phyloP scores from a whole-genome alignment of 108 stramenopile genomes.

The Bacterosira constricta region DNA sequence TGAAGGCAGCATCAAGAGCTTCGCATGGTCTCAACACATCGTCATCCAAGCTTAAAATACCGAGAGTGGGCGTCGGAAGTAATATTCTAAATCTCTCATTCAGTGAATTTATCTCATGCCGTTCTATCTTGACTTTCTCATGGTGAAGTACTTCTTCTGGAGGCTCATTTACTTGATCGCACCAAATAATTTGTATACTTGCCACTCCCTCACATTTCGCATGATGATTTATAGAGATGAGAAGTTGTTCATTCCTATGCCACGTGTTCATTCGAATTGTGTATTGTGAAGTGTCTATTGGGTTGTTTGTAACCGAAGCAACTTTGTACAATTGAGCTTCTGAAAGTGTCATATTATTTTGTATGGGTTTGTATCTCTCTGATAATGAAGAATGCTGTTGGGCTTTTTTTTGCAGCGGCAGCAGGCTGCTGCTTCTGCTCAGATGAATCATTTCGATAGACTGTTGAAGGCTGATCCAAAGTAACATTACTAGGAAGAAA shows the following conservation, averaged over 20 bases:
- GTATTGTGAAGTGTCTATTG: conserved; percentile 55
- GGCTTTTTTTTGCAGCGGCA: no score
- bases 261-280: conserved; percentile 83
- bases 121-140: conserved; percentile 64
- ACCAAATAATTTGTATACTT: conserved; percentile 80
- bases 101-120: conserved; percentile 68
- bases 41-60: conserved; percentile 83
- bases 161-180: conserved; percentile 42
- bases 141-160: conserved; percentile 32
- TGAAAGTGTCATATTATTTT: conserved; percentile 8
- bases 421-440: no score
- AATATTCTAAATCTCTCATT: conserved; percentile 82
- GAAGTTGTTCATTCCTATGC: conserved; percentile 64
- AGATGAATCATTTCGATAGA: no score
- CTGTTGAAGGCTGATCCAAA: no score
- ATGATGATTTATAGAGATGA: conserved; percentile 60
- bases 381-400: no score
- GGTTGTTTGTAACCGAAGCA: not conserved
- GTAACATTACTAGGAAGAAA: no score
- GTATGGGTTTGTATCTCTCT: not conserved
- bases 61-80: conserved; percentile 61
- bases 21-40: conserved; percentile 84
- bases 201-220: conserved; percentile 61
- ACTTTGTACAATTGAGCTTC: conserved; percentile 25
- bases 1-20: conserved; percentile 82